phyloP scores from a whole-genome alignment of 2,329 filamentous ascomycete species.

The Penicillium glabrum region DNA sequence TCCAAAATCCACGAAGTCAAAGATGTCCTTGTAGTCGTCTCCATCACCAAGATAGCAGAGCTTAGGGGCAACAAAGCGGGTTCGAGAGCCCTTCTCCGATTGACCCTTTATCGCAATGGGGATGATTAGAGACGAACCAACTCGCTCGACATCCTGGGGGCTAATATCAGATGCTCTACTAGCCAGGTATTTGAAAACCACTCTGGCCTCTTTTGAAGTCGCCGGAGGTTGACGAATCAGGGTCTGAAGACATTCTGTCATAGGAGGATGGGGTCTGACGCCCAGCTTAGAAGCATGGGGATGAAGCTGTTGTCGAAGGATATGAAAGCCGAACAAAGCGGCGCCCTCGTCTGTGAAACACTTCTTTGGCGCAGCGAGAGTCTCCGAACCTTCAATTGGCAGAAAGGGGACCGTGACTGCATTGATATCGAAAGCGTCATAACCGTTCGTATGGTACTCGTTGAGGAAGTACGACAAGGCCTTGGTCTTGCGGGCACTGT shows the following conservation, averaged over 20 bases:
- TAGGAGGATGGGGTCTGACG: conserved; percentile 76
- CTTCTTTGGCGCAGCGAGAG: conserved; percentile 68
- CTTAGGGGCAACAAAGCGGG: conserved; percentile 65
- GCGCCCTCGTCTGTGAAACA: conserved; percentile 83
- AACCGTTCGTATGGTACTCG: conserved; percentile 76
- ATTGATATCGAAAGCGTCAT: conserved; percentile 63
- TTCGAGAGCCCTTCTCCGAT: conserved; percentile 43
- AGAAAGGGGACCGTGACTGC: conserved; percentile 62
- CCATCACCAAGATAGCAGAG: conserved; percentile 76
- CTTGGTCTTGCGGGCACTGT: conserved; percentile 60
- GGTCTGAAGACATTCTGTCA: conserved; percentile 72
- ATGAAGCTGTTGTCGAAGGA: conserved; percentile 74
- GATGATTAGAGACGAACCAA: conserved; percentile 69
- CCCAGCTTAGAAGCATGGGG: conserved; percentile 82
- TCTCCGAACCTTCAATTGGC: conserved; percentile 66
- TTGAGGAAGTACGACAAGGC: conserved; percentile 80
- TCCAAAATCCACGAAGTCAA: conserved; percentile 96
- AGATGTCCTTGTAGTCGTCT: conserved; percentile 79
- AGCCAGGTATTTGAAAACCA: conserved; percentile 81
- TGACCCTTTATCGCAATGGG: conserved; percentile 54
- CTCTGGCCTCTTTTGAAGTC: conserved; percentile 64
- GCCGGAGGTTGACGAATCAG: conserved; percentile 72
- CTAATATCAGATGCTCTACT: conserved; percentile 73
- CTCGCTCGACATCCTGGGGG: conserved; percentile 57
- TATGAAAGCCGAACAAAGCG: conserved; percentile 74